A percentile compares a stretch with the other conserved stretches of the same genome.
These are phyloP conservation scores for Curvularia spicifera DNA, from an alignment of 2,329 filamentous ascomycete genomes.

Conservation along the genomic window DNA sequence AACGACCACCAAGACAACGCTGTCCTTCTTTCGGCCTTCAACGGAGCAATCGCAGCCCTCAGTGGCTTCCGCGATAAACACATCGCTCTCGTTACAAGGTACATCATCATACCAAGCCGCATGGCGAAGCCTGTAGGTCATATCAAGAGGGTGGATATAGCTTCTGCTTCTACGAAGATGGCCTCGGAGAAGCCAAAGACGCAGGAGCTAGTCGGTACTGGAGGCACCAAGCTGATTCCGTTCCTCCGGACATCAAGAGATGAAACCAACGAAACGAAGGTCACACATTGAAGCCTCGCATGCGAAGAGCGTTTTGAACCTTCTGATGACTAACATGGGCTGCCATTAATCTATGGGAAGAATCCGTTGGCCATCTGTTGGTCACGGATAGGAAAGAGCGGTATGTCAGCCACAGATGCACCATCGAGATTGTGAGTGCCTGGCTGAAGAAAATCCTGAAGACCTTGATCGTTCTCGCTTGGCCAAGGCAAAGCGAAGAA, in stretches of 20 bases:
- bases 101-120: conserved; percentile 57
- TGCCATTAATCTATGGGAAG: conserved; percentile 4
- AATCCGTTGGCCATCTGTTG: conserved; percentile 29
- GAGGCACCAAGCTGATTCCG: conserved; percentile 61
- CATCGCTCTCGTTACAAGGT: conserved; percentile 60
- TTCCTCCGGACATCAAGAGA: conserved; percentile 61
- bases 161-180: conserved; percentile 54
- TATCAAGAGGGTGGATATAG: conserved; percentile 50
- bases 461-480: conserved; percentile 40
- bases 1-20: conserved; percentile 41
- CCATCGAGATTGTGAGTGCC: conserved; percentile 39
- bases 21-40: conserved; percentile 54
- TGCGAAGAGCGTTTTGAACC: not conserved
- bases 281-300: conserved; percentile 14
- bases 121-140: conserved; percentile 30
- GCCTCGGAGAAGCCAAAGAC: conserved; percentile 41
- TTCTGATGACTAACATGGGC: not conserved
- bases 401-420: conserved; percentile 41
- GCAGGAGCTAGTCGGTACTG: conserved; percentile 56
- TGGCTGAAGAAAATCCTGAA: conserved; percentile 43
- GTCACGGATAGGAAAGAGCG: conserved; percentile 41
- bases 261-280: conserved; percentile 55
- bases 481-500: conserved; percentile 42
- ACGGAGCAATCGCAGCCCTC: conserved; percentile 54
- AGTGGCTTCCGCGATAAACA: conserved; percentile 59